phyloP scores from a whole-genome alignment of 1,284 basidiomycete genomes.

The Apiotrichum gracile region DNA sequence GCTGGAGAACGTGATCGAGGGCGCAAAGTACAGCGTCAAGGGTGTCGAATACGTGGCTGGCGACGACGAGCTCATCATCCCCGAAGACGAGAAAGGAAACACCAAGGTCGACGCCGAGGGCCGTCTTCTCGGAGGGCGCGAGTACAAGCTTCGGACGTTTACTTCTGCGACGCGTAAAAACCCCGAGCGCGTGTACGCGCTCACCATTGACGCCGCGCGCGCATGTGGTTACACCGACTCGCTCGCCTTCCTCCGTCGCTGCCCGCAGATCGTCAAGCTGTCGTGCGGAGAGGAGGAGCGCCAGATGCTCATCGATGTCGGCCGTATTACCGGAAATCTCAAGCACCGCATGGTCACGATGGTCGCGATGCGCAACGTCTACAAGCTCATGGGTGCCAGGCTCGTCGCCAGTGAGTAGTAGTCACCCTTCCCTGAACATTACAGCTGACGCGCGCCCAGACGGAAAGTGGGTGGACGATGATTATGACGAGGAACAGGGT shows the following conservation, averaged over 20 bases:
- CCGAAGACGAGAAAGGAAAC: constrained; percentile 79
- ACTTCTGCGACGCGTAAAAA: constrained; percentile 67
- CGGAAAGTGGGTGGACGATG: constrained; percentile 84
- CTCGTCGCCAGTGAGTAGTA: constrained; percentile 68
- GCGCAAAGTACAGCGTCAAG: constrained; percentile 50
- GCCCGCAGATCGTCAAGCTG: constrained; percentile 81
- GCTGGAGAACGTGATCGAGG: constrained; percentile 23
- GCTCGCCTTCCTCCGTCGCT: constrained; percentile 90
- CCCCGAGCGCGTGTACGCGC: constrained; percentile 80
- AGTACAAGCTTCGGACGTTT: constrained; percentile 85
- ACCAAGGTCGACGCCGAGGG: constrained; percentile 84
- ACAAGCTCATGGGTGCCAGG: constrained; percentile 88
- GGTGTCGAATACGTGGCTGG: constrained; percentile 72
- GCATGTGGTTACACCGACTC: constrained; percentile 95
- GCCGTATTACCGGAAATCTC: constrained; percentile 80
- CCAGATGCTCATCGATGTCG: constrained; percentile 79
- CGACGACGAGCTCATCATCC: constrained; percentile 80
- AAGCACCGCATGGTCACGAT: constrained; percentile 88
- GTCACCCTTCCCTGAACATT: neutral
- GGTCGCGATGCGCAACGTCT: constrained; percentile 85
- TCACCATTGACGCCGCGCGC: constrained; percentile 93
- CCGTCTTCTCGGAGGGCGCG: constrained; percentile 73
- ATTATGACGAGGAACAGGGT: constrained; percentile 85
- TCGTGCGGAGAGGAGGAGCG: constrained; percentile 81
- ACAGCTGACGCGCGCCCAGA: constrained; percentile 53